phyloP scores from a whole-genome alignment of 768 basidiomycete species.

The Lactarius deliciosus region DNA sequence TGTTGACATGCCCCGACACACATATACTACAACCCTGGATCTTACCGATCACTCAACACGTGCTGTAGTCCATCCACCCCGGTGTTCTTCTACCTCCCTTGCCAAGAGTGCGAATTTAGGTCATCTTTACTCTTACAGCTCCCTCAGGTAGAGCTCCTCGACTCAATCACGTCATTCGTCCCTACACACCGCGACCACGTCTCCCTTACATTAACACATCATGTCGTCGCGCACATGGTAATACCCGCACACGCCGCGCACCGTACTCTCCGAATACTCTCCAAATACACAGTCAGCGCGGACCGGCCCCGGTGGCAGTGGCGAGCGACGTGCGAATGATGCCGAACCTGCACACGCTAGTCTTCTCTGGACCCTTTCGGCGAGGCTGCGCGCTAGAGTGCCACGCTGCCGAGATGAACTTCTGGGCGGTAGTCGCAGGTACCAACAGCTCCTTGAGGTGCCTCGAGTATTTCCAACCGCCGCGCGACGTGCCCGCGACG shows the following conservation, averaged over 20 bases:
- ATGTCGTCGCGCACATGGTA: constrained; percentile 1
- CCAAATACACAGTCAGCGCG: constrained; percentile 4
- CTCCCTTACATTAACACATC: constrained; percentile 10
- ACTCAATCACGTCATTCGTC: constrained; percentile 14
- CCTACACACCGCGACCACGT: constrained; percentile 15
- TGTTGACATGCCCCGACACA: background rate
- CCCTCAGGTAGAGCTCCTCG: constrained; percentile 20
- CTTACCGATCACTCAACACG: background rate
- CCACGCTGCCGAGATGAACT: background rate
- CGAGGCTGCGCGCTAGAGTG: background rate
- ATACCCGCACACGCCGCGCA: constrained; percentile 21
- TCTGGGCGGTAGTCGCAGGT: constrained; percentile 6
- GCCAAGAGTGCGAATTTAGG: background rate
- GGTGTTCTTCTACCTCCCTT: background rate
- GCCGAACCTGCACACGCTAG: constrained; percentile 5
- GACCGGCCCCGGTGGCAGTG: background rate
- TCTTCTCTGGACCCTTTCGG: background rate
- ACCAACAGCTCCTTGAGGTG: background rate
- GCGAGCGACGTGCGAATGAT: constrained; percentile 8
- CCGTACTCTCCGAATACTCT: constrained; percentile 16
- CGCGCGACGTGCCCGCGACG: too few species aligned
- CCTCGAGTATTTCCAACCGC: background rate
- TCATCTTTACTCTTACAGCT: background rate
- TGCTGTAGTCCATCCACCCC: background rate
- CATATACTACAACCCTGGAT: too few species aligned